Percentiles rank a stretch among this genome's conserved stretches.
Conservation (phyloP, 345 rosid species). For the Eucalyptus camaldulensis region DNA sequence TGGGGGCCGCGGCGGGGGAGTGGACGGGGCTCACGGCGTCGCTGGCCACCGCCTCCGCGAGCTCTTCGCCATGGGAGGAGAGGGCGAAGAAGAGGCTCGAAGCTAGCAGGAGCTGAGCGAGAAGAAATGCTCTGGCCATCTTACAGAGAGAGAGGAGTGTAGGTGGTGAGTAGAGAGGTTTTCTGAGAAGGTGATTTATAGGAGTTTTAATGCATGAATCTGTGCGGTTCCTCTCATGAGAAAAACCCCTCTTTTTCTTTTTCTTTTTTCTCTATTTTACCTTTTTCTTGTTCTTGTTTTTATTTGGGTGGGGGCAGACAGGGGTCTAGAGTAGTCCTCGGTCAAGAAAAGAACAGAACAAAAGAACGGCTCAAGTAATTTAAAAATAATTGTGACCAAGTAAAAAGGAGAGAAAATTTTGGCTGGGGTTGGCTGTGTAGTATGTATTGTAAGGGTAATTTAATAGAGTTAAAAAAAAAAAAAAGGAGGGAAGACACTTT, state of each 20-base stretch:
- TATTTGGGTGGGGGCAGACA: not conserved
- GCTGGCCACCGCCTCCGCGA: not conserved
- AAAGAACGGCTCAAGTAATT: not conserved
- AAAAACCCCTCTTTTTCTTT: not conserved
- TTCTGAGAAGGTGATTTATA: conserved; percentile 7
- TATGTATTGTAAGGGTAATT: not conserved
- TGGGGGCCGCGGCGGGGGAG: conserved; percentile 1
- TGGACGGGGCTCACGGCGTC: not conserved
- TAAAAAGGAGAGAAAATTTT: not conserved
- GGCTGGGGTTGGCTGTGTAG: not conserved
- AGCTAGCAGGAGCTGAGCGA: conserved; percentile 3
- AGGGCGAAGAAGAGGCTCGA: conserved; percentile 22
- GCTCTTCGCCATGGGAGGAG: not conserved
- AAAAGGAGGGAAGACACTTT: not conserved
- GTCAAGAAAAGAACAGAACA: not conserved
- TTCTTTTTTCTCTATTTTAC: not conserved
- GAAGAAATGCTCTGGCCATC: conserved; percentile 12
- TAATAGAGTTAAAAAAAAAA: not conserved
- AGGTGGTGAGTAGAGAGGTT: not conserved
- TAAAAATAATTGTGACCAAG: not conserved
- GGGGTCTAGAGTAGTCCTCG: not conserved
- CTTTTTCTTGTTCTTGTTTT: not conserved
- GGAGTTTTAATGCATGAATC: not conserved
- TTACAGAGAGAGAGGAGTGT: not conserved
- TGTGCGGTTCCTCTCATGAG: not conserved